Conservation (phyloP, 345 rosid genomes). For the Tarenaya hassleriana region DNA sequence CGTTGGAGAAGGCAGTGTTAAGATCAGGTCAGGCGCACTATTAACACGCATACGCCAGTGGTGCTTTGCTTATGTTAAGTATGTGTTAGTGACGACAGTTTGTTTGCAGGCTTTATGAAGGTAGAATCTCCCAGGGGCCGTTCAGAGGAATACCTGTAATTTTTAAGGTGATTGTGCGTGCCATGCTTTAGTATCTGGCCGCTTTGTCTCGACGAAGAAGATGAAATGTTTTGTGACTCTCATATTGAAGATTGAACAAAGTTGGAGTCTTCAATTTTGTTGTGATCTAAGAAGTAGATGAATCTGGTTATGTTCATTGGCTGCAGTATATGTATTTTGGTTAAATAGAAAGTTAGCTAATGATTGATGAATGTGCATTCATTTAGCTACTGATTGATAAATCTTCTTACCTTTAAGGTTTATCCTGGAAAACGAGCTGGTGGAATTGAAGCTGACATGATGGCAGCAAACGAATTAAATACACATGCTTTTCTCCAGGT, state of each 20-base stretch:
- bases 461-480: conserved; percentile 95
- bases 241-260: no score
- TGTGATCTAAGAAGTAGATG: no score
- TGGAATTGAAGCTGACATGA: conserved; percentile 85
- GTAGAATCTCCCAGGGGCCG: conserved; percentile 75
- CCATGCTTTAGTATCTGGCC: conserved; percentile 5
- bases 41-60: conserved; percentile 4
- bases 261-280: not conserved
- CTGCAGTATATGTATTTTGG: no score
- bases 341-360: no score
- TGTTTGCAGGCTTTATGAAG: conserved; percentile 86
- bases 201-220: not conserved
- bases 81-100: conserved; percentile 41
- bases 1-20: conserved; percentile 83
- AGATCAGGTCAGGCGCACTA: conserved; percentile 60
- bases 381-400: no score
- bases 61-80: conserved; percentile 20
- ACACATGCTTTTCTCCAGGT: conserved; percentile 90
- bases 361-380: no score
- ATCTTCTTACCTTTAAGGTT: conserved; percentile 44
- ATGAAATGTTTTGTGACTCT: no score
- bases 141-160: conserved; percentile 56
- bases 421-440: conserved; percentile 85
- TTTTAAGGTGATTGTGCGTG: conserved; percentile 53
- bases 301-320: no score